Conservation (phyloP, 208 protist species). For the Acanthamoeba rhysodes region DNA sequence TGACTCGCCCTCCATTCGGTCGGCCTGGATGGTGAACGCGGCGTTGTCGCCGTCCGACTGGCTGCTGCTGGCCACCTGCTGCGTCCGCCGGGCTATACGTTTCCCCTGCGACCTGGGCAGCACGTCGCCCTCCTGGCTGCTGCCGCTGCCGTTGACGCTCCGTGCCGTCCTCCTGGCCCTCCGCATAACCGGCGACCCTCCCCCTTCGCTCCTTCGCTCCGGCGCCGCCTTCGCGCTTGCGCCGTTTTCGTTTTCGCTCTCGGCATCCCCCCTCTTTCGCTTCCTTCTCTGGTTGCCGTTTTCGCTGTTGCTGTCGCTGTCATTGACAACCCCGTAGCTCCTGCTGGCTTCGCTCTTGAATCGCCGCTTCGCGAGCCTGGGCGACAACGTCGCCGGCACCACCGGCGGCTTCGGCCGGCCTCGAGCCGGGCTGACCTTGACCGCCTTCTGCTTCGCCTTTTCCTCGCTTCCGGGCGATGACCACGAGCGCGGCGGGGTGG, state of each 20-base stretch:
- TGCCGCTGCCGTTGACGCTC: neutral
- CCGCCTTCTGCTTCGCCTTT: neutral
- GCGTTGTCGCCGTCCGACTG: neutral
- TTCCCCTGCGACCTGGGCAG: neutral
- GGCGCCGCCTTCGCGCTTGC: neutral
- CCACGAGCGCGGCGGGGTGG: neutral
- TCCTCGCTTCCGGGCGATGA: neutral
- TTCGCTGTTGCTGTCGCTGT: neutral
- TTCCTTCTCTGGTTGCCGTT: neutral
- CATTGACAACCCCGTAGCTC: neutral
- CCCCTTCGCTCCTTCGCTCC: no score
- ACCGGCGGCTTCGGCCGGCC: neutral
- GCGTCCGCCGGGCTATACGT: no score
- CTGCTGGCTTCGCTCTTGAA: neutral
- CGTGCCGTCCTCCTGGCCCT: neutral
- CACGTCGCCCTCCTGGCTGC: neutral
- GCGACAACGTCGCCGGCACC: neutral
- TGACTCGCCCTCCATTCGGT: neutral
- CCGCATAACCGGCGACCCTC: neutral
- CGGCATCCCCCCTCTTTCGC: neutral
- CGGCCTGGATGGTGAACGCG: neutral
- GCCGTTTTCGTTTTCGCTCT: neutral
- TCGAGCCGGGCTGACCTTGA: neutral
- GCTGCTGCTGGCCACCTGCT: neutral
- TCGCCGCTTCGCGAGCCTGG: neutral